A percentile compares a stretch with the other conserved stretches of the same genome.
phyloP scores from a whole-genome alignment of 306 rosid genomes.

The Dryas drummondii region DNA sequence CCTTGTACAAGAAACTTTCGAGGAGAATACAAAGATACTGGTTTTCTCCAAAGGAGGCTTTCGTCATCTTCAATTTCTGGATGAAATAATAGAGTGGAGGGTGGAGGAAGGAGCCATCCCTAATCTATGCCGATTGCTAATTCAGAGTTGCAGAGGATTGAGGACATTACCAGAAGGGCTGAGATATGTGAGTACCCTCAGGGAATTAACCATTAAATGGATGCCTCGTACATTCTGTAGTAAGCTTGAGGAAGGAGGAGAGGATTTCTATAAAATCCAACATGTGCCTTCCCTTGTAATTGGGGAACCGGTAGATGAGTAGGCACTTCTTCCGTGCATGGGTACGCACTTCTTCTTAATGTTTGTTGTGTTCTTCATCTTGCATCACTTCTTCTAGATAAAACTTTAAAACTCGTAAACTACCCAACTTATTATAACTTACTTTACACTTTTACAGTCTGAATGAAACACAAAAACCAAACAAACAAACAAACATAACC shows the following conservation, averaged over 20 bases:
- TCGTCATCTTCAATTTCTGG: slow-evolving; percentile 36
- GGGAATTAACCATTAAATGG: slow-evolving; percentile 33
- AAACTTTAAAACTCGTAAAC: too few relatives aligned
- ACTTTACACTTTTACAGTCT: too few relatives aligned
- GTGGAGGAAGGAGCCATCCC: slow-evolving; percentile 43
- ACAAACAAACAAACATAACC: too few relatives aligned
- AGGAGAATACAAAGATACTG: slow-evolving; percentile 29
- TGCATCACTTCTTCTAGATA: too few relatives aligned
- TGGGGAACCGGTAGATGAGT: background rate
- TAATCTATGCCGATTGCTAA: slow-evolving; percentile 21
- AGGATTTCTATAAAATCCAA: slow-evolving; percentile 44
- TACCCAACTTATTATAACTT: too few relatives aligned
- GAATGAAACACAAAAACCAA: too few relatives aligned
- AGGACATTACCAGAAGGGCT: slow-evolving; percentile 44
- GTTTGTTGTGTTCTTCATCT: too few relatives aligned
- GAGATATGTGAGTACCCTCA: slow-evolving; percentile 21
- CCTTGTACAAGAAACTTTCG: slow-evolving; percentile 24
- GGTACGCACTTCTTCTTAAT: too few relatives aligned
- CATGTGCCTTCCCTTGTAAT: slow-evolving; percentile 44
- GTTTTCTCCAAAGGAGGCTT: slow-evolving; percentile 40
- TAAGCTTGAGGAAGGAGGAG: slow-evolving; percentile 39
- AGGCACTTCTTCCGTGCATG: too few relatives aligned
- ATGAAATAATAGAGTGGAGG: slow-evolving; percentile 38
- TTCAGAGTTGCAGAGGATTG: slow-evolving; percentile 27
- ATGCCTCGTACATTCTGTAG: slow-evolving; percentile 36